Evolutionary conservation across 2,329 filamentous ascomycete genomes (phyloP).

Genomic region (Hypocrella siamensis): DNA sequence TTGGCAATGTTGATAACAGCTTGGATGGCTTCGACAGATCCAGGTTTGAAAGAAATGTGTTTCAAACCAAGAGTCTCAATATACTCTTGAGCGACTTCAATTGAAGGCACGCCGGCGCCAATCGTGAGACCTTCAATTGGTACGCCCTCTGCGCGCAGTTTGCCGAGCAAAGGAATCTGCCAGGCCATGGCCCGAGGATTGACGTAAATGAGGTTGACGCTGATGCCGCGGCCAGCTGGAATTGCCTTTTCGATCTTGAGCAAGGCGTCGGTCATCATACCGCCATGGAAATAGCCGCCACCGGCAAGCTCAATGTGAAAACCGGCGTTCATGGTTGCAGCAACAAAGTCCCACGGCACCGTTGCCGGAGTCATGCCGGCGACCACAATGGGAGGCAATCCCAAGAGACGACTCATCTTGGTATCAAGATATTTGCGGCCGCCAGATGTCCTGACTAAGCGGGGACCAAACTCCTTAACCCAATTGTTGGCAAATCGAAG

Average conservation of each 20-base stretch:
- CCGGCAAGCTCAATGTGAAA: conserved; percentile 85
- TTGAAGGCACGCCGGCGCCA: conserved; percentile 82
- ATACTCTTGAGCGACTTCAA: conserved; percentile 86
- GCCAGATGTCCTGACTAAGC: conserved; percentile 72
- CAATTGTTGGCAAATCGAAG: conserved; percentile 93
- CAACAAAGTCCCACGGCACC: conserved; percentile 81
- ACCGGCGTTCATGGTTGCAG: conserved; percentile 86
- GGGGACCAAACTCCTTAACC: conserved; percentile 95
- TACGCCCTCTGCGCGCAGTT: conserved; percentile 69
- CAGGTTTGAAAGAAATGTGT: conserved; percentile 90
- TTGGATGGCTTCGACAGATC: conserved; percentile 77
- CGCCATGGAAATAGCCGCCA: conserved; percentile 76
- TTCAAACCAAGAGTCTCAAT: conserved; percentile 85
- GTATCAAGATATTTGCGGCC: conserved; percentile 91
- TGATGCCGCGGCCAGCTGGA: conserved; percentile 73
- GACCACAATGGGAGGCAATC: conserved; percentile 75
- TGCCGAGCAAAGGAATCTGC: conserved; percentile 76
- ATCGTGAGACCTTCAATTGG: conserved; percentile 88
- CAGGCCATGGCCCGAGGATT: conserved; percentile 79
- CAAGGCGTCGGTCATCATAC: conserved; percentile 69
- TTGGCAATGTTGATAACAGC: conserved; percentile 84
- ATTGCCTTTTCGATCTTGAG: conserved; percentile 73
- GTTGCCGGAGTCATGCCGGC: conserved; percentile 90
- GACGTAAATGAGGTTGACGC: conserved; percentile 82
- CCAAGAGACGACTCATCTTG: conserved; percentile 81